phyloP scores from a whole-genome alignment of 2,329 filamentous ascomycete genomes.

The Trichoderma breve region DNA sequence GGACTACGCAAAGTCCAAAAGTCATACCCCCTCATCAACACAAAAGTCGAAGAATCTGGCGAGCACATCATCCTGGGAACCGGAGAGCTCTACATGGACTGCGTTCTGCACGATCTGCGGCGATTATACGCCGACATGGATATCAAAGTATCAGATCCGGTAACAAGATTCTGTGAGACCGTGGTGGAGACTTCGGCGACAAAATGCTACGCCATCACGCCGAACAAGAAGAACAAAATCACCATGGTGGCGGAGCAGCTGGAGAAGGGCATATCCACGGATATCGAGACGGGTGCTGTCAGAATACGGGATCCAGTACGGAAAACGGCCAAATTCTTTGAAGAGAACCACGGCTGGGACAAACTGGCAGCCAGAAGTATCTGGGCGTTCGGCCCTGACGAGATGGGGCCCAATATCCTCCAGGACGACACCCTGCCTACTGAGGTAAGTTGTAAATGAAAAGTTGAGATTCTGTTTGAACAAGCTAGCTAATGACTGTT shows the following conservation, averaged over 20 bases:
- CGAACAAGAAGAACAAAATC: constrained; percentile 99
- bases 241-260: constrained; percentile 97
- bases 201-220: constrained; percentile 95
- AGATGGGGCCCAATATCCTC: constrained; percentile 89
- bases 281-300: constrained; percentile 88
- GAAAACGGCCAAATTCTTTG: constrained; percentile 94
- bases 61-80: constrained; percentile 95
- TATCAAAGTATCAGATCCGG: constrained; percentile 96
- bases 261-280: constrained; percentile 89
- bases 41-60: constrained; percentile 96
- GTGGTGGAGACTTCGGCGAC: constrained; percentile 96
- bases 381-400: constrained; percentile 97
- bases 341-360: constrained; percentile 96
- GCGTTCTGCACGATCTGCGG: constrained; percentile 90
- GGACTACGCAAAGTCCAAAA: constrained; percentile 96
- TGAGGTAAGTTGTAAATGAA: constrained; percentile 55
- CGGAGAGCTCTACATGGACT: constrained; percentile 99
- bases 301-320: constrained; percentile 90
- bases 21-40: constrained; percentile 91
- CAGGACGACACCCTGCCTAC: constrained; percentile 95
- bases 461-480: neutral
- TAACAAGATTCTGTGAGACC: constrained; percentile 96
- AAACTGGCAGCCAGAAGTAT: constrained; percentile 90
- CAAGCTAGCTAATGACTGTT: neutral
- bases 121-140: constrained; percentile 98